Evolutionary conservation across 768 basidiomycete species (phyloP), one percentile per base, ranked within the genome.

Genomic region (Psilocybe subaeruginosa): DNA sequence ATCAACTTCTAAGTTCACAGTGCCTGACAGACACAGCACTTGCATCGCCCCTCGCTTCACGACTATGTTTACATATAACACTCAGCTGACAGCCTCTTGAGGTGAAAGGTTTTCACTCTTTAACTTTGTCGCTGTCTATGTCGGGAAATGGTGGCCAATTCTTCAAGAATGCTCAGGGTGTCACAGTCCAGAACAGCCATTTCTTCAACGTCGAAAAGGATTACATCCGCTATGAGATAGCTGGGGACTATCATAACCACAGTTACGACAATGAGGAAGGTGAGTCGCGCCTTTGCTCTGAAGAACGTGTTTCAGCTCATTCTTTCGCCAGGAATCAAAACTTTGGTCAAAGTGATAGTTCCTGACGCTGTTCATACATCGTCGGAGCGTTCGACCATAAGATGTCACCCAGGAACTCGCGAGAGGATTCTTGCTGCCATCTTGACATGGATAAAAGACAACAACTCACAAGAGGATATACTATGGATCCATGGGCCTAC

Each of bases 401-500:
- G 31, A 59, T 69, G 67, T 47, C 63, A 66, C 39, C 63, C 64
- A 17, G 59, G 41, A 43, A 71, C 68, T 8, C 64, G 68, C 14
- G 43, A 33, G 4, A 56, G 45, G 19, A 56, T 69, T 4, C n/a
- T 67, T 8, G 11, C 50, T 2, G n/a, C 41, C 27, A 63, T 65
- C 29, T 41, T 23, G 9, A 33, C 35, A 4, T 69, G 66, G 68
- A 50, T 66, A 4, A 30, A 63, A 37, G 45, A 64, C 30, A 37
- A 23, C 16, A 33, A 55, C 8, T 48, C 47, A 7, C 17, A n/a
- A 3, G 27, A 37, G 27, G 46, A 56, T 27, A 19, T 69, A 3
- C 48, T 69, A 29, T 71, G 70, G 70, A 49, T 71, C 6, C 48
- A 62, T 41, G 70, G 69, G 4, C 46, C 63, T 3, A 60, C 65